phyloP scores from a whole-genome alignment of 2,329 filamentous ascomycete genomes.

The Xylaria sp. region DNA sequence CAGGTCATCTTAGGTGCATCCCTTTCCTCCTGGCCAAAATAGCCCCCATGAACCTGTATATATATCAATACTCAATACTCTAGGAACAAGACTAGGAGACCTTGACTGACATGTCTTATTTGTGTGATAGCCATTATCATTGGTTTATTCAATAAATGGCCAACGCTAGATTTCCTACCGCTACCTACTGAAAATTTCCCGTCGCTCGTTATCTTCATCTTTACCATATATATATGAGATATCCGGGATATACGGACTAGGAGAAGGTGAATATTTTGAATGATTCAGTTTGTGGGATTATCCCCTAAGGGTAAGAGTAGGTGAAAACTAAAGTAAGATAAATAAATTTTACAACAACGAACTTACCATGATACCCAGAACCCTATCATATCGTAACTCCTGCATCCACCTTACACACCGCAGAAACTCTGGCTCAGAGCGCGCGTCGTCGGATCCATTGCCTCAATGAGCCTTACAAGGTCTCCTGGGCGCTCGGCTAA shows the following conservation, averaged over 20 bases:
- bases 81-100: too few species aligned
- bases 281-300: not conserved
- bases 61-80: too few species aligned
- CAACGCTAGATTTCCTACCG: not conserved
- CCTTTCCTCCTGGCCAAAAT: too few species aligned
- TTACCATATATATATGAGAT: too few species aligned
- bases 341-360: not conserved
- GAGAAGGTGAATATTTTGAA: not conserved
- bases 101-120: too few species aligned
- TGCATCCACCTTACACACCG: conserved; percentile 7
- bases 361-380: not conserved
- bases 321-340: too few species aligned
- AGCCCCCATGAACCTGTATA: too few species aligned
- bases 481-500: conserved; percentile 49
- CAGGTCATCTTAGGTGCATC: too few species aligned
- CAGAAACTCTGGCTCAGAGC: conserved; percentile 47
- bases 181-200: too few species aligned
- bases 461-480: conserved; percentile 43
- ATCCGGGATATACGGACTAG: not conserved
- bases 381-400: not conserved
- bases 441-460: conserved; percentile 46
- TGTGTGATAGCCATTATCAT: not conserved
- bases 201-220: too few species aligned
- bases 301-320: not conserved
- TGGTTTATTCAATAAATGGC: not conserved